Base-by-base conservation (phyloP, 2,329 filamentous ascomycete genomes). In the Penicillium sp. region DNA sequence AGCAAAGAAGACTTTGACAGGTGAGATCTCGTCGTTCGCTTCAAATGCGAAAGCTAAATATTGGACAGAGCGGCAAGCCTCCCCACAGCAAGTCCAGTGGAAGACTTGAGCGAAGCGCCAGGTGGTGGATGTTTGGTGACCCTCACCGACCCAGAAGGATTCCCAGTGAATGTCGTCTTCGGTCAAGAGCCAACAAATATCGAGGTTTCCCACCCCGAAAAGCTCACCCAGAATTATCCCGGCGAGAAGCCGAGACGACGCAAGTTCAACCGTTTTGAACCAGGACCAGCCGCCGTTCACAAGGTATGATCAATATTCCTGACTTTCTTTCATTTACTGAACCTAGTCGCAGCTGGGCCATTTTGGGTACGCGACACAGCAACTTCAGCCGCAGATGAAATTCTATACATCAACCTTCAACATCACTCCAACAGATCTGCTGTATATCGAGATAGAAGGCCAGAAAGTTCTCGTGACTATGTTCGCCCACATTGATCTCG, bases 351-450 rank as follows among this genome's bases (percentile, higher is more conserved):
- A 50, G 47, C 21, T 50, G 31, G 47, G 47, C 2, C 47, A 50
- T n/a, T 50, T 19, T n/a, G 47, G 80, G 0, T 64, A 77, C 26
- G 75, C 74, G 52, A 71, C 77, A 6, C 63, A 68, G 35, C 51
- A 77, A 52, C 80, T 78, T 63, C 55, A 68, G 1, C 56, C 64
- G 1, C 67, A 77, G 39, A 62, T 75, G 54, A 55, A 72, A 31
- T 81, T 78, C 72, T 82, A 82, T 66, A 80, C 77, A 1, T 62
- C 64, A 3, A 74, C 73, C 23, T 81, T 82, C 70, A 81, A 81
- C 62, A 68, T 82, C 54, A 75, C 73, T 1, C 78, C 79, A 1
- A 77, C 76, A 0, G 80, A 82, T 56, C 75, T 81, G 35, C 59
- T 79, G 1, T 77, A 77, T 62, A 65, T 77, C 6, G 61, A 62